Evolutionary conservation across 805 yeast species (phyloP).

Genomic region (Saccharomycopsis malanga): DNA sequence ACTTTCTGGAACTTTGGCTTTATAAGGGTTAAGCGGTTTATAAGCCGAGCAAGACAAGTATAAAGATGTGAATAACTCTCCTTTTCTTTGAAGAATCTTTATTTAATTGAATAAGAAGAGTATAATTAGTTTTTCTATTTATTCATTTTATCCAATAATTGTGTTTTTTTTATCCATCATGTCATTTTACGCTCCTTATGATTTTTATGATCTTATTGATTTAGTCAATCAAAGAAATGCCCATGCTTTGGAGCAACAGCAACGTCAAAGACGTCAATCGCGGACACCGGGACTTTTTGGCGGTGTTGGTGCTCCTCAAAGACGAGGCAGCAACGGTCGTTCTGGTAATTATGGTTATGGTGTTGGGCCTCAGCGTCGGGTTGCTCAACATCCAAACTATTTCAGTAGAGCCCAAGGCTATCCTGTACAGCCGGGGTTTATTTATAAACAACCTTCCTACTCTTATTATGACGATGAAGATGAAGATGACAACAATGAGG

Average conservation of each 20-base stretch:
- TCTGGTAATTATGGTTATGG: background rate
- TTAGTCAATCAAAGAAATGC: slow-evolving; percentile 6
- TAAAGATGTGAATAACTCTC: too few relatives aligned
- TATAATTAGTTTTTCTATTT: background rate
- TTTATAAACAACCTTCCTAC: background rate
- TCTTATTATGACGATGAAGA: slow-evolving; percentile 2
- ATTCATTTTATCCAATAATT: too few relatives aligned
- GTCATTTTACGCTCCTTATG: slow-evolving; percentile 18
- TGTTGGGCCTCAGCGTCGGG: background rate
- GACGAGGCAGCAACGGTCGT: background rate
- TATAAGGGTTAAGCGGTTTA: too few relatives aligned
- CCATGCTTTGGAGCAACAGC: slow-evolving; percentile 7
- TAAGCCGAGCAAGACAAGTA: too few relatives aligned
- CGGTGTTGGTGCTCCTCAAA: background rate
- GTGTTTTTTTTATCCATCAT: too few relatives aligned
- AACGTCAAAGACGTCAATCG: slow-evolving; percentile 1
- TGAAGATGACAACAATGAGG: slow-evolving; percentile 5
- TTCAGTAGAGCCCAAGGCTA: background rate
- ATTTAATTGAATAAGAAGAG: too few relatives aligned
- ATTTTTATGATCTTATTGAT: slow-evolving; percentile 11
- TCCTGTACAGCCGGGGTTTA: background rate
- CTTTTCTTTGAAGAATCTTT: too few relatives aligned
- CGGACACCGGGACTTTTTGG: background rate
- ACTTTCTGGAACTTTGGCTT: too few relatives aligned
- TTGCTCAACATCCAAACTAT: background rate